A percentile compares a stretch with the other conserved stretches of the same genome.
Evolutionary conservation across 2,329 filamentous ascomycete species (phyloP).

Genomic region (Coniochaeta pulveracea): DNA sequence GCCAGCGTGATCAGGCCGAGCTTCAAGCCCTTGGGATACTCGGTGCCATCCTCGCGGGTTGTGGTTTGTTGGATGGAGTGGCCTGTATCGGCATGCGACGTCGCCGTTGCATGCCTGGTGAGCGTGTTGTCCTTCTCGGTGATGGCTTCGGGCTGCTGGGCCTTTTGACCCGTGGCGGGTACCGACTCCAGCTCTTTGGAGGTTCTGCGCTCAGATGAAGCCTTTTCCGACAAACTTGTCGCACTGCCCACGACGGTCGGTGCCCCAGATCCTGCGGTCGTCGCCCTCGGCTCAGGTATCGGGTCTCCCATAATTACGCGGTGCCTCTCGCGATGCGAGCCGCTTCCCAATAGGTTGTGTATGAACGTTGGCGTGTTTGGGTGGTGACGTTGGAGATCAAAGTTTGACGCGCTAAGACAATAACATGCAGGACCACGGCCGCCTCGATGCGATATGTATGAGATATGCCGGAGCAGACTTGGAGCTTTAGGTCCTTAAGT

Average conservation of each 20-base stretch:
- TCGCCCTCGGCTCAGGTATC: background rate
- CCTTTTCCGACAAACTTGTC: conserved; percentile 8
- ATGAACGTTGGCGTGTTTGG: too few species aligned
- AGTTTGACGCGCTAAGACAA: too few species aligned
- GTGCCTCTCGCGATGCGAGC: too few species aligned
- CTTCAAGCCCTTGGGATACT: conserved; percentile 24
- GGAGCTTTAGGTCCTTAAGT: too few species aligned
- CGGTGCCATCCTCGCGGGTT: conserved; percentile 24
- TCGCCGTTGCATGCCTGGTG: conserved; percentile 13
- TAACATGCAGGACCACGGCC: too few species aligned
- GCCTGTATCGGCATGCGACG: conserved; percentile 12
- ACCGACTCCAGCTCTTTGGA: too few species aligned
- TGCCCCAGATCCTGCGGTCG: conserved; percentile 10
- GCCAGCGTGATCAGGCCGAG: conserved; percentile 28
- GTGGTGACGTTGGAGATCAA: too few species aligned
- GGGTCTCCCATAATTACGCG: conserved; percentile 2
- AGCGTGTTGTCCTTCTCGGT: conserved; percentile 12
- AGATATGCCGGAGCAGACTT: too few species aligned
- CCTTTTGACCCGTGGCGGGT: background rate
- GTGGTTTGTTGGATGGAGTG: conserved; percentile 12
- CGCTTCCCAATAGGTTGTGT: too few species aligned
- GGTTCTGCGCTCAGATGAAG: too few species aligned
- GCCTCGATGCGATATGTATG: too few species aligned
- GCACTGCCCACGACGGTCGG: conserved; percentile 14
- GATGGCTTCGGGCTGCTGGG: conserved; percentile 7